Base-by-base conservation (phyloP, 768 basidiomycete species). In the Leccinum rimulosum region DNA sequence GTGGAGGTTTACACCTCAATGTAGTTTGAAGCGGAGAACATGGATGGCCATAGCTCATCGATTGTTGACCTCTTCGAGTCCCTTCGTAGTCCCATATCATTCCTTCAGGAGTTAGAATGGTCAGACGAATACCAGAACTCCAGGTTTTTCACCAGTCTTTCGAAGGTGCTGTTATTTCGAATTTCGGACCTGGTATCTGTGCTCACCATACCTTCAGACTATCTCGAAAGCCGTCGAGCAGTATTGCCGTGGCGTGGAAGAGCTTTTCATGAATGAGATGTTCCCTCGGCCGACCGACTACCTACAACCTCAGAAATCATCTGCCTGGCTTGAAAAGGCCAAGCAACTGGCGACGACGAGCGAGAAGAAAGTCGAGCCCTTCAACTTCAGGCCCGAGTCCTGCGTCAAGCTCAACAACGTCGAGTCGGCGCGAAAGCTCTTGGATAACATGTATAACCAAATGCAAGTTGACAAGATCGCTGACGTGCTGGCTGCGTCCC, bases 321-420 rank as follows among this genome's bases (percentile, higher is more conserved):
- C 89, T 7, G 91, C 91, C 0, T 93, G 91, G 89, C 79, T 94
- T 15, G 91, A 94, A 74, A 92, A 86, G 66, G 93, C 93, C 4
- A 84, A 86, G 61, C 85, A 87, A 65, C 84, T 95, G 2, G 80
- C 92, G 10, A 79, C 80, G 4, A 77, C 84, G 52, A 88, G 88
- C 49, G 95, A 98, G 73, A 95, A 92, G 80, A 95, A 91, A 73
- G 82, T 95, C 48, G 93, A 95, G 66, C 91, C 94, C 1, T 99
- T 95, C 80, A 93, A 95, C 67, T 98, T 99, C 78, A 86, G 83
- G 52, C 83, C 95, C 0, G 86, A 96, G 76, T 94, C 93, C 0
- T 98, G 95, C 68, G 92, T 99, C 71, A 98, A 98, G 78, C 82
- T 98, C 53, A 99, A 99, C 79, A 98, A 98, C 73, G 86, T 98